These are phyloP conservation scores for Phytophthora uliginosa DNA, from an alignment of 352 stramenopile species.

Conservation along the genomic window DNA sequence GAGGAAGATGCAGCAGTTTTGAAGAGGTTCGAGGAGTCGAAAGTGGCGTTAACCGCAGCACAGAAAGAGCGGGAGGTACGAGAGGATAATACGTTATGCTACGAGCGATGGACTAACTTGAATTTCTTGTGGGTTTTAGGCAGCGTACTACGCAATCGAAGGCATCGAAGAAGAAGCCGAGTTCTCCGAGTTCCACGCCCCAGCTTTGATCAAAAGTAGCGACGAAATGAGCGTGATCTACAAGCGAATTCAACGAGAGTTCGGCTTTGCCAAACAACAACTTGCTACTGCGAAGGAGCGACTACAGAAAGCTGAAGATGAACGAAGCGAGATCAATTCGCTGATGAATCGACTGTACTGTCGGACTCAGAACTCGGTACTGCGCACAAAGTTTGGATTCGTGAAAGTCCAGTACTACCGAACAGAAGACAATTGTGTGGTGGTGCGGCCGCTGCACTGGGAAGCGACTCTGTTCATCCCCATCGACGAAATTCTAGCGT, in stretches of 20 bases:
- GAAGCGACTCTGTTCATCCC: conserved; percentile 63
- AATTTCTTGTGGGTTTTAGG: conserved; percentile 21
- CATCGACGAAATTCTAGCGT: conserved; percentile 49
- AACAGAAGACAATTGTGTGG: conserved; percentile 58
- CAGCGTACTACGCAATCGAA: conserved; percentile 61
- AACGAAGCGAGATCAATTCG: conserved; percentile 26
- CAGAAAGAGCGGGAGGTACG: conserved; percentile 59
- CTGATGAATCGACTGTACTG: conserved; percentile 58
- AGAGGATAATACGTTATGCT: neutral
- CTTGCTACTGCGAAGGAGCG: conserved; percentile 13
- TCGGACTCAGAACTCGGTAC: conserved; percentile 40
- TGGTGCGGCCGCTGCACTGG: conserved; percentile 58
- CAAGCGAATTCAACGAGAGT: conserved; percentile 45
- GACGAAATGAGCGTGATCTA: conserved; percentile 63
- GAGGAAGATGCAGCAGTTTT: conserved; percentile 52
- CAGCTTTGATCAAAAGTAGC: conserved; percentile 68
- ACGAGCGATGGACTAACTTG: neutral
- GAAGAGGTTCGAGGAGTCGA: conserved; percentile 40
- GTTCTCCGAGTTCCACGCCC: conserved; percentile 77
- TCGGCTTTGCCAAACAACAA: conserved; percentile 29
- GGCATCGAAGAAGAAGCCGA: conserved; percentile 83
- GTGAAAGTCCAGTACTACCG: conserved; percentile 61
- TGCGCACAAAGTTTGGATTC: conserved; percentile 63
- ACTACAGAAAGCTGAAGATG: conserved; percentile 28
- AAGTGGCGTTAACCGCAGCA: conserved; percentile 35